Base-by-base conservation (phyloP, 306 rosid genomes). In the Cercis canadensis region DNA sequence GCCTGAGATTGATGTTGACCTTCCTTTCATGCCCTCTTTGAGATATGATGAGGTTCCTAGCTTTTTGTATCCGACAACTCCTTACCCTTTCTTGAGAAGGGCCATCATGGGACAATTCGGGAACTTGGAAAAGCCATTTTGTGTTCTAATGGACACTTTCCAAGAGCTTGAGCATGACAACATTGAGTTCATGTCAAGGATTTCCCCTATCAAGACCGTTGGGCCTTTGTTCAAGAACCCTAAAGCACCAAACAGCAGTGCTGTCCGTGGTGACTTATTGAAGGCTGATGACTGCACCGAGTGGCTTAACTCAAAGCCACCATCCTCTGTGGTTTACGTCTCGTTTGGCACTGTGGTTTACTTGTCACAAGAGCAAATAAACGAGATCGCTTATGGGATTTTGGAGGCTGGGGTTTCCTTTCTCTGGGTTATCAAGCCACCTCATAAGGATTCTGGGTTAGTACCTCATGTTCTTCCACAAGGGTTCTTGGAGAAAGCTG, bases 221-320 rank as follows among this genome's bases (percentile, higher is more conserved):
- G 92, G 87, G 0, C 92, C 92, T 2, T 75, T 87, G 61, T 84
- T 87, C 78, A 83, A 80, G 57, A 65, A 67, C 73, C 70, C 80
- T 0, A 65, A 54, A 39, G 62, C 74, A 4, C 24, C 40, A 7
- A 57, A 46, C 32, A 19, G 57, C 15, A 50, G 5, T 15, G 53
- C 29, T 24, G 29, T 84, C 8, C 12, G 71, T 1, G 88, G 78
- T 0, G 87, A 84, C 55, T 54, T 60, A 10, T 40, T 84, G 77
- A 77, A 72, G 40, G 75, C 79, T 0, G 92, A 81, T 8, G 89
- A 82, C 11, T 72, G 80, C 41, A 21, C 78, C 9, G 84, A 69
- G 39, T 86, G 90, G 88, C 82, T 86, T 0, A 63, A 86, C 72
- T 57, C 84, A 9, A 81, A 75, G 77, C 77, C 82, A 3, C 29